Base-by-base conservation (phyloP, 108 stramenopile genomes). In the Fistulifera solaris region DNA sequence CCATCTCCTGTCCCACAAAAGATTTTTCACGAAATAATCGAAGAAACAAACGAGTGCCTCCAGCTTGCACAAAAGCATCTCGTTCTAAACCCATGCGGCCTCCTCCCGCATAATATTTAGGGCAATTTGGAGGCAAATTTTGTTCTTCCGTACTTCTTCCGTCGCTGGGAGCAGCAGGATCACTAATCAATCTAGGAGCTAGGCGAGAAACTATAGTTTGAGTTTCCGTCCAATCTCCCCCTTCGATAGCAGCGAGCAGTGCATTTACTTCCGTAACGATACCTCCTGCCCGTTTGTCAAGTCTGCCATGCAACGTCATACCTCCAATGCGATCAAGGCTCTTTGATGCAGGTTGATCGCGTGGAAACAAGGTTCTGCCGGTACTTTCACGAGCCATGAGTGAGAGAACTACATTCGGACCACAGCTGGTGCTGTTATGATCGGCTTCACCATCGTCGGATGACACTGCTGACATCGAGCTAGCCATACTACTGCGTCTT, bases 161-260 rank as follows among this genome's bases (percentile, higher is more conserved):
- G 40, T 27, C 14, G 40, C 31, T 39, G 10, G 66, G 43, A 8
- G 58, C 27, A 27, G 17, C 15, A 2, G 74, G 77, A 59, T 80
- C 78, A 14, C 80, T 75, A 47, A 73, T 74, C 17, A 81, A 42
- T 15, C 80, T 58, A n/a, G 80, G 75, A 25, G 75, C 58, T 19
- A 81, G 48, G 38, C 75, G 41, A 4, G 75, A 73, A 31, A 81
- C 51, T 14, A 81, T 50, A 1, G 35, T 49, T 26, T 72, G 62
- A 42, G 71, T 76, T 62, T 70, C 75, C n/a, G 62, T 47, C 75
- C 80, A 81, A 39, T 81, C 70, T 8, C 72, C 75, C 39, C 48
- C 40, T 27, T 81, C 67, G 40, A 81, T 73, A 6, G 67, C 68
- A 39, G 61, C 59, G 1, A 54, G 47, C 25, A 81, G 58, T 0